phyloP scores from a whole-genome alignment of 129 eudicot genomes.

The Pittosporum tobira region DNA sequence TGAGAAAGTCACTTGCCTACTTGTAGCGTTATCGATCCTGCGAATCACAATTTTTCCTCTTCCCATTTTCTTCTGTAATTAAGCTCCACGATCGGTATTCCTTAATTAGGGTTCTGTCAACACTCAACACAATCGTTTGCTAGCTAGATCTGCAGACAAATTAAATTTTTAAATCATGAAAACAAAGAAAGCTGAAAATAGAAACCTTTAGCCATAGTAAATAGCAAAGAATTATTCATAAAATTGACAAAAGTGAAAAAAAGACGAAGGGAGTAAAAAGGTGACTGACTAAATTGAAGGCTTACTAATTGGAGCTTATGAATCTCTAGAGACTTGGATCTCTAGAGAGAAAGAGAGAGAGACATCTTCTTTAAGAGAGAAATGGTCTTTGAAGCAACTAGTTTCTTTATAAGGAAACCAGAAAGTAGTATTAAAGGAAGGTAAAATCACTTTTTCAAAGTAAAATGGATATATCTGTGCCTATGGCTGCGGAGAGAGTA shows the following conservation, averaged over 20 bases:
- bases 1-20: constrained; percentile 22
- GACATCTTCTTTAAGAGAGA: neutral
- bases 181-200: neutral
- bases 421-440: neutral
- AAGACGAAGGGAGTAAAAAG: neutral
- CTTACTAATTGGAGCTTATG: constrained; percentile 18
- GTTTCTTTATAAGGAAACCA: constrained; percentile 4
- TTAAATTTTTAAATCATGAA: neutral
- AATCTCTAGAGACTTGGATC: too few species aligned
- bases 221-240: neutral
- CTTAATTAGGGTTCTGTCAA: constrained; percentile 1
- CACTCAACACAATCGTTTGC: too few species aligned
- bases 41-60: constrained; percentile 19
- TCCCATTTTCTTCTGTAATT: constrained; percentile 4
- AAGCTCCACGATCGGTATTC: too few species aligned
- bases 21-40: constrained; percentile 18
- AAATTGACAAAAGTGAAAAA: neutral
- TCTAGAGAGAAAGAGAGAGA: constrained; percentile 1
- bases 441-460: neutral
- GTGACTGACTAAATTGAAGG: neutral
- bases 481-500: too few species aligned
- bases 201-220: neutral
- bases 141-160: neutral
- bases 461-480: neutral
- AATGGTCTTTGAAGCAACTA: neutral